Evolutionary conservation across 2,329 filamentous ascomycete species (phyloP), one percentile per base, ranked within the genome.

Genomic region (Thermochaetoides dissita): DNA sequence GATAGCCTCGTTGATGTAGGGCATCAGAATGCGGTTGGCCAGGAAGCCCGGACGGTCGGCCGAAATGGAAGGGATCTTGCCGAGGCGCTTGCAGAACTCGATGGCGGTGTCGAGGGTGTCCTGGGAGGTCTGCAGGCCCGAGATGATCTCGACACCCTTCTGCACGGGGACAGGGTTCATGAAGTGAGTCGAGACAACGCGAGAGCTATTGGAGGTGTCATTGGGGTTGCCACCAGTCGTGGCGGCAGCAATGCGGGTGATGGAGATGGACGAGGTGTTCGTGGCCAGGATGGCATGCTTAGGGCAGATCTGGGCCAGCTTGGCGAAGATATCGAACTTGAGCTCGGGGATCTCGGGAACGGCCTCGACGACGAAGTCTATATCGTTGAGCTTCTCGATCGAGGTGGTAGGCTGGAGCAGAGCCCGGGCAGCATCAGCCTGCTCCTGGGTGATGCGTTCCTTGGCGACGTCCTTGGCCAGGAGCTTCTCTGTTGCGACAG

Each of bases 111-210:
- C 79, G 36, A 95, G 65, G 1, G 91, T 96, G 47, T 76, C 73
- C 51, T 78, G 67, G 45, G 84, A 91, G 2, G 91, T 98, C 63
- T 98, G 91, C 30, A 98, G 70, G 30, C 87, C 91, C 40, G 84
- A 81, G 59, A 98, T 96, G 55, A 98, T 95, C 65, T 98, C 91
- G 6, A 98, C 91, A 40, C 91, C 91, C 63, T 94, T 94, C 59
- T 96, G 91, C 30, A 98, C 67, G 2, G 91, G 91, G 0, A 98
- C 91, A 0, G 91, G 91, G 69, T 98, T 98, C 91, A 98, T 98
- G 65, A 98, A 98, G 63, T 98, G 91, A 10, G 91, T 96, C 40
- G 85, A 86, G 42, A 98, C 78, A 8, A 98, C 91, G 38, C 91
- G 81, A 6, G 86, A 89, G 36, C 85, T 82, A 34, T 80, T 83